Percentiles rank a stretch among this genome's conserved stretches.
Conservation (phyloP, 257 asterid genomes). For the Eucommia ulmoides region DNA sequence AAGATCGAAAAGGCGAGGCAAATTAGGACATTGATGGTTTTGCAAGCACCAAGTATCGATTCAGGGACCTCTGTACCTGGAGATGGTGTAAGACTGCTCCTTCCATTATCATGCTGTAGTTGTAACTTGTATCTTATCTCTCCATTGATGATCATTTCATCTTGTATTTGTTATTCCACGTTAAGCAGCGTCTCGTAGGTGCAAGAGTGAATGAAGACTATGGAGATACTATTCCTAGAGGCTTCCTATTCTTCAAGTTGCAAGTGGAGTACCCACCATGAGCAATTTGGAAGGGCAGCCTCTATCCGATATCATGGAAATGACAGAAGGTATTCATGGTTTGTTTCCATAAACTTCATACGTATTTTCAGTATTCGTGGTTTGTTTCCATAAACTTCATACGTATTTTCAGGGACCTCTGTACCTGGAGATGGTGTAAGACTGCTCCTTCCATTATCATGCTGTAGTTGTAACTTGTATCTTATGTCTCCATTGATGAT, state of each 20-base stretch:
- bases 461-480: no score
- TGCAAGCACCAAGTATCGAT: constrained; percentile 40
- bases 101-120: constrained; percentile 2
- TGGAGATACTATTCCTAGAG: constrained; percentile 71
- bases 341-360: no score
- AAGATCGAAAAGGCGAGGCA: constrained; percentile 87
- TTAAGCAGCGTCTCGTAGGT: constrained; percentile 33
- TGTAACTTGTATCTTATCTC: constrained; percentile 3
- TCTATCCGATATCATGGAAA: constrained; percentile 20
- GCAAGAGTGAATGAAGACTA: constrained; percentile 36
- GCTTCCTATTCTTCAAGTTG: constrained; percentile 27
- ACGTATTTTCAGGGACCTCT: constrained; percentile 28
- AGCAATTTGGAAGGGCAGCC: constrained; percentile 18
- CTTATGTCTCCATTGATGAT: constrained; percentile 4
- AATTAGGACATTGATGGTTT: constrained; percentile 51
- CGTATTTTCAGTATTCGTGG: not conserved
- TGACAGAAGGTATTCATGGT: constrained; percentile 39
- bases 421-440: constrained; percentile 55
- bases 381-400: no score
- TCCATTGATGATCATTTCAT: constrained; percentile 2
- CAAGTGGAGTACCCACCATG: constrained; percentile 16
- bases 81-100: constrained; percentile 41
- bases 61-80: constrained; percentile 41
- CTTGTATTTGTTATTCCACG: constrained; percentile 1
- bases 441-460: constrained; percentile 5